Evolutionary conservation across 768 basidiomycete species (phyloP), one percentile per base, ranked within the genome.

Genomic region (Paxillus ammoniavirescens): DNA sequence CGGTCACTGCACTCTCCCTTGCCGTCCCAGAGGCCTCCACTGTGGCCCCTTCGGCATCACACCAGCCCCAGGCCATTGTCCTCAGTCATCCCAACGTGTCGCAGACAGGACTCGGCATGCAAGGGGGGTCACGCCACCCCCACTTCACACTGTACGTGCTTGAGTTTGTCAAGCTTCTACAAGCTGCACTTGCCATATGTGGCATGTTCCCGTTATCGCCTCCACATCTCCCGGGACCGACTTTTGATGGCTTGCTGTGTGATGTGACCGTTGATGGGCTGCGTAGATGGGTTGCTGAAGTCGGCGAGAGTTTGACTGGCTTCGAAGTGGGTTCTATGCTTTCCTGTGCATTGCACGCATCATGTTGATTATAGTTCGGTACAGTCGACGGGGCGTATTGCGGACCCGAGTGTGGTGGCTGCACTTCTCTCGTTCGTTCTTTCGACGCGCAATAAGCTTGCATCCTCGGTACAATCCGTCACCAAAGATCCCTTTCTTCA

Each of bases 401-500:
- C 83, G 9, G 90, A 91, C 66, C 91, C 91, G 3, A 75, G 75
- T 37, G 78, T 88, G 53, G 78, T 93, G 12, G 80, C 88, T 23
- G 82, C 83, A 2, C 75, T 93, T 9, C 72, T 93, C 49, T 87
- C 84, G 51, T 76, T 89, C 45, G 79, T 92, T 31, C 75, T 89
- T 17, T 74, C 80, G 37, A 75, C 80, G 44, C 78, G 91, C 28
- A 91, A 89, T 70, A 89, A 85, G 63, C 77, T 93, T 14, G 76
- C 81, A 18, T 77, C 79, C 23, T 71, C 88, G 21, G 64, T 42
- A 18, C 59, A 75, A 60, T 57, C 66, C 31, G 72, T 85, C 36
- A 86, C 90, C 2, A 86, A 84, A 65, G 91, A 93, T 66, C 91
- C 91, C 1, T 91, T 93, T 63, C 72, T 89, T 42, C 80, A 89